Percentiles rank a stretch among this genome's conserved stretches.
Evolutionary conservation across 805 yeast genomes (phyloP).

Genomic region (Torulaspora indica): DNA sequence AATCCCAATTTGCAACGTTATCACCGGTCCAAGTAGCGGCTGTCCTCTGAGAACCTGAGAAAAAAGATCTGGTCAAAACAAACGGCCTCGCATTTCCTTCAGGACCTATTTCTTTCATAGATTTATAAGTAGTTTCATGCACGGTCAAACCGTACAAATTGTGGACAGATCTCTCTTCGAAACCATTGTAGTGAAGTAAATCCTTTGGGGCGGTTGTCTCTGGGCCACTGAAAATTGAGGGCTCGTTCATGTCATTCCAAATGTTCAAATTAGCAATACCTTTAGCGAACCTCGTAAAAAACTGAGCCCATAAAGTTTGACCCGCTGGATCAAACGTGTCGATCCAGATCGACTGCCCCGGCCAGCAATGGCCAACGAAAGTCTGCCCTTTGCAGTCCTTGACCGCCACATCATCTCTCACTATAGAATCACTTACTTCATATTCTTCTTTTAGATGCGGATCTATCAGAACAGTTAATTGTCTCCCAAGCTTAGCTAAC

Average conservation of each 20-base stretch:
- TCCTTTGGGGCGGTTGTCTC: slow-evolving; percentile 89
- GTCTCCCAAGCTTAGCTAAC: slow-evolving; percentile 69
- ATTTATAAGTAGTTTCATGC: slow-evolving; percentile 73
- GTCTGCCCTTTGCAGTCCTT: slow-evolving; percentile 43
- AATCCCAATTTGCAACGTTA: slow-evolving; percentile 89
- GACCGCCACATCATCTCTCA: slow-evolving; percentile 43
- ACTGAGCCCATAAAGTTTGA: slow-evolving; percentile 53
- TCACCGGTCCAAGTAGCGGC: slow-evolving; percentile 99
- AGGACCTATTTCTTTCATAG: slow-evolving; percentile 50
- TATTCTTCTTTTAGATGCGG: slow-evolving; percentile 83
- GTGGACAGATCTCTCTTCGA: slow-evolving; percentile 91
- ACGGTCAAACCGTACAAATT: slow-evolving; percentile 76
- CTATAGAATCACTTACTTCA: slow-evolving; percentile 52
- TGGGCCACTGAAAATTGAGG: slow-evolving; percentile 91
- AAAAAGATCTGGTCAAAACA: slow-evolving; percentile 78
- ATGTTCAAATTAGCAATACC: slow-evolving; percentile 64
- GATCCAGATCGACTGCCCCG: slow-evolving; percentile 93
- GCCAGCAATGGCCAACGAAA: slow-evolving; percentile 93
- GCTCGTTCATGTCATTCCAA: slow-evolving; percentile 99
- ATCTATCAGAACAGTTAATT: slow-evolving; percentile 79
- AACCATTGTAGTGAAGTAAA: slow-evolving; percentile 65
- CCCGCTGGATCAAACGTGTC: slow-evolving; percentile 72
- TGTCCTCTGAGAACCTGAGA: slow-evolving; percentile 85
- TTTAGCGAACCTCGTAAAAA: slow-evolving; percentile 45
- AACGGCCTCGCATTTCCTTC: slow-evolving; percentile 65